phyloP scores from a whole-genome alignment of 768 basidiomycete species.

The Amanita brunnescens region DNA sequence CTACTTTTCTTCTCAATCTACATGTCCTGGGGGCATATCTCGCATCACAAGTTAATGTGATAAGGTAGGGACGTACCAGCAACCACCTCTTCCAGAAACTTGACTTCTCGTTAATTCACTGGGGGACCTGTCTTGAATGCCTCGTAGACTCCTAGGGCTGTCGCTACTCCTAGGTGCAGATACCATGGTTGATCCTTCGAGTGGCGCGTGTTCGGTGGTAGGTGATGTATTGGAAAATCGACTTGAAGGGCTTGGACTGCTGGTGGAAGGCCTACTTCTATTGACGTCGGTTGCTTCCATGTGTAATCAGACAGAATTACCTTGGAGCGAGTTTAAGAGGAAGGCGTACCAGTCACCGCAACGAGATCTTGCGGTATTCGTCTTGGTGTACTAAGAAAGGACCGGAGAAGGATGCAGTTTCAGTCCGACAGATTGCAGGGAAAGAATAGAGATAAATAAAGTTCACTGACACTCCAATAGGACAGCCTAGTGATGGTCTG shows the following conservation, averaged over 20 bases:
- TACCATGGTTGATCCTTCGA: constrained; percentile 23
- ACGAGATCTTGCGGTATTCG: constrained; percentile 11
- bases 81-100: constrained; percentile 63
- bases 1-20: constrained; percentile 72
- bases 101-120: constrained; percentile 44
- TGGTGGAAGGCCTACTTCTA: constrained; percentile 32
- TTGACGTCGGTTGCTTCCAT: not conserved
- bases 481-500: constrained; percentile 28
- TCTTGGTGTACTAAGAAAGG: constrained; percentile 15
- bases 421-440: constrained; percentile 25
- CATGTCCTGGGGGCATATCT: constrained; percentile 55
- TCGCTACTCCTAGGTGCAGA: constrained; percentile 17
- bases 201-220: constrained; percentile 22
- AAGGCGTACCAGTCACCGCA: constrained; percentile 8
- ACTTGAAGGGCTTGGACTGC: constrained; percentile 38
- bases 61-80: constrained; percentile 48
- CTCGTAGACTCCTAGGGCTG: constrained; percentile 23
- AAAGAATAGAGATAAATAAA: constrained; percentile 26
- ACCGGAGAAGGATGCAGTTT: constrained; percentile 23
- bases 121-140: constrained; percentile 39
- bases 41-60: constrained; percentile 8
- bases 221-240: constrained; percentile 38
- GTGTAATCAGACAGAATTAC: constrained; percentile 25
- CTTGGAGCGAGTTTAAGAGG: constrained; percentile 26
- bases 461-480: constrained; percentile 20